Percentiles rank a stretch among this genome's conserved stretches.
Conservation (phyloP, 495 filamentous ascomycete genomes). For the Penicillium silybi region DNA sequence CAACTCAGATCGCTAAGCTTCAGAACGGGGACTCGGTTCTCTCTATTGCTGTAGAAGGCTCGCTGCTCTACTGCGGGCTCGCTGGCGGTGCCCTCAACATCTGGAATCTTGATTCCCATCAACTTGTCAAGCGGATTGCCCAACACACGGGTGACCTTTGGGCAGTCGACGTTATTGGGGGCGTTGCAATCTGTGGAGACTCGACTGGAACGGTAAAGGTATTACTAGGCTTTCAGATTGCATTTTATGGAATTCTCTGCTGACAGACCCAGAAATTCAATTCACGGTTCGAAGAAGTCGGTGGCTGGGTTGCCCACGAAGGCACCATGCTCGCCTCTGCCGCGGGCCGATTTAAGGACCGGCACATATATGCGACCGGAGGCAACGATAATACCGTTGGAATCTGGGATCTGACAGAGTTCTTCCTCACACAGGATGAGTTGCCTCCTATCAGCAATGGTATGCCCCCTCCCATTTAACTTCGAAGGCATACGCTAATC, state of each 20-base stretch:
- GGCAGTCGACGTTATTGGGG: conserved; percentile 76
- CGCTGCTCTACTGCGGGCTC: conserved; percentile 85
- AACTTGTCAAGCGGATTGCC: conserved; percentile 80
- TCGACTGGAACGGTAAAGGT: conserved; percentile 79
- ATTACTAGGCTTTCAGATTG: conserved; percentile 9
- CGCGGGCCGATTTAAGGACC: conserved; percentile 58
- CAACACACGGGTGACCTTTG: conserved; percentile 79
- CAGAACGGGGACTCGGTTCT: conserved; percentile 82
- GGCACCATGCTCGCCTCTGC: conserved; percentile 87
- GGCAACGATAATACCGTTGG: conserved; percentile 86
- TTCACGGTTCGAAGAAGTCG: conserved; percentile 79
- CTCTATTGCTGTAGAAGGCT: conserved; percentile 77
- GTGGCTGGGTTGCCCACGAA: conserved; percentile 79
- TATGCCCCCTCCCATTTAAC: conserved; percentile 19
- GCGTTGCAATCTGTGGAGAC: conserved; percentile 78
- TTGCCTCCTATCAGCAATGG: conserved; percentile 56
- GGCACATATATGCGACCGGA: conserved; percentile 84
- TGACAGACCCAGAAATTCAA: conserved; percentile 63
- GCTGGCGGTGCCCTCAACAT: conserved; percentile 89
- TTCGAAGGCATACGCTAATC: background rate
- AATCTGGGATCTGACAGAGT: conserved; percentile 76
- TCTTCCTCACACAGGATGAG: conserved; percentile 39
- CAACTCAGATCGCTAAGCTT: conserved; percentile 57
- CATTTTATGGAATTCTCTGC: background rate
- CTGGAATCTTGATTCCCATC: conserved; percentile 94